phyloP scores from a whole-genome alignment of 225 moss, liverwort and hornwort species.

The Climacium dendroides region DNA sequence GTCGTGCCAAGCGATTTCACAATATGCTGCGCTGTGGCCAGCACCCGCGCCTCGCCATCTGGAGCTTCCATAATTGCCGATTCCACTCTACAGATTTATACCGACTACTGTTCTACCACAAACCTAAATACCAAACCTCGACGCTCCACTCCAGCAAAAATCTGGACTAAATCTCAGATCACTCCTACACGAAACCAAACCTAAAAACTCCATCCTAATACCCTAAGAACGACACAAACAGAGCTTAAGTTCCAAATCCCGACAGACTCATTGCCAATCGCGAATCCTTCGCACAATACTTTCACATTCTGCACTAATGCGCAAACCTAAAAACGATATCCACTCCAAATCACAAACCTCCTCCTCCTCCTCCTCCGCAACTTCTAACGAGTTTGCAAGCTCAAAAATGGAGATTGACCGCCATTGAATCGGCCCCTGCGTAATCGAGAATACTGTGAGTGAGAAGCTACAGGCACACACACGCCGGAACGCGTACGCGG shows the following conservation, averaged over 20 bases:
- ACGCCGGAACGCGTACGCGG: not conserved
- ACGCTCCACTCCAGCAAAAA: not conserved
- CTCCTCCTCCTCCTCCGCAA: not conserved
- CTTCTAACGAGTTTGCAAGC: not conserved
- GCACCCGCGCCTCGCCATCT: slow-evolving; percentile 91
- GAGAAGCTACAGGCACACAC: not conserved
- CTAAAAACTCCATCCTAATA: not conserved
- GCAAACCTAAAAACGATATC: not conserved
- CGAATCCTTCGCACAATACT: not conserved
- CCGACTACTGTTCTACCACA: not conserved
- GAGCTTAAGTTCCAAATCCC: not conserved
- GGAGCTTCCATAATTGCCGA: slow-evolving; percentile 48
- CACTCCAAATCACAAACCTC: not conserved
- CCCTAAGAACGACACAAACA: not conserved
- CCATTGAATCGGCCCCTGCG: not conserved
- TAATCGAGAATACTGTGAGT: too few relatives aligned
- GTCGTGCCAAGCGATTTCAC: slow-evolving; percentile 82
- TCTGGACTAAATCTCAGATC: not conserved
- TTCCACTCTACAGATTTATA: not conserved
- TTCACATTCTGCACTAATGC: not conserved
- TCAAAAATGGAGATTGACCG: not conserved
- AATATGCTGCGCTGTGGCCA: slow-evolving; percentile 87
- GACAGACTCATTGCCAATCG: not conserved
- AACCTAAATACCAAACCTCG: not conserved
- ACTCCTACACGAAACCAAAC: not conserved